Conservation (phyloP, 2,329 filamentous ascomycete species). For the Penicillium brasilianum region DNA sequence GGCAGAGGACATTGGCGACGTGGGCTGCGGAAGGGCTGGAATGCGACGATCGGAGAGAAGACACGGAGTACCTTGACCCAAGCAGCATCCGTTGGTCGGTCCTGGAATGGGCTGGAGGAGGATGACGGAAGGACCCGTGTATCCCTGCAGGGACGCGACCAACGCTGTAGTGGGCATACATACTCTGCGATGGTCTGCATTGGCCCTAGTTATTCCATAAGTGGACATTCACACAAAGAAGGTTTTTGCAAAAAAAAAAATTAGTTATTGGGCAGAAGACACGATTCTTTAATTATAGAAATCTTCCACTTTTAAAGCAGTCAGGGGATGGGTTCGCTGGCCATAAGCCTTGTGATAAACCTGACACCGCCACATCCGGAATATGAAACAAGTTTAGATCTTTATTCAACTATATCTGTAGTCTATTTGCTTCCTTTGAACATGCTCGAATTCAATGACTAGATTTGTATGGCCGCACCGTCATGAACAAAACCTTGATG, state of each 20-base stretch:
- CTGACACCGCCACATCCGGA: background rate
- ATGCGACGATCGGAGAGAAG: conserved; percentile 14
- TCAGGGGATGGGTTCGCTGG: background rate
- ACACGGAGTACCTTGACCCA: background rate
- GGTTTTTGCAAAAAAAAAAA: too few species aligned
- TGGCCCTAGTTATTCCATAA: background rate
- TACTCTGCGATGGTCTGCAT: conserved; percentile 8
- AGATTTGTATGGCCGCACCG: too few species aligned
- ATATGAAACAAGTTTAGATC: background rate
- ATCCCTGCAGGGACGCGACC: conserved; percentile 5
- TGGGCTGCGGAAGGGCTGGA: conserved; percentile 20
- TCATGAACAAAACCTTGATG: too few species aligned
- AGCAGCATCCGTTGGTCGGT: background rate
- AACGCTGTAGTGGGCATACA: conserved; percentile 18
- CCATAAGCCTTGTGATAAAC: background rate
- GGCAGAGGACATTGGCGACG: conserved; percentile 6
- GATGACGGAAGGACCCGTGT: background rate
- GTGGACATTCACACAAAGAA: background rate
- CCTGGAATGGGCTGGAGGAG: background rate
- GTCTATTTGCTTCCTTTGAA: background rate
- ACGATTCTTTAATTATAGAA: background rate
- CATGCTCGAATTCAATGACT: background rate
- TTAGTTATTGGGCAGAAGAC: too few species aligned
- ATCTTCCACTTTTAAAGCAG: background rate
- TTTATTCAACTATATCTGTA: background rate